Evolutionary conservation across 345 rosid species (phyloP), one percentile per base, ranked within the genome.

Genomic region (Eucalyptus sp.): DNA sequence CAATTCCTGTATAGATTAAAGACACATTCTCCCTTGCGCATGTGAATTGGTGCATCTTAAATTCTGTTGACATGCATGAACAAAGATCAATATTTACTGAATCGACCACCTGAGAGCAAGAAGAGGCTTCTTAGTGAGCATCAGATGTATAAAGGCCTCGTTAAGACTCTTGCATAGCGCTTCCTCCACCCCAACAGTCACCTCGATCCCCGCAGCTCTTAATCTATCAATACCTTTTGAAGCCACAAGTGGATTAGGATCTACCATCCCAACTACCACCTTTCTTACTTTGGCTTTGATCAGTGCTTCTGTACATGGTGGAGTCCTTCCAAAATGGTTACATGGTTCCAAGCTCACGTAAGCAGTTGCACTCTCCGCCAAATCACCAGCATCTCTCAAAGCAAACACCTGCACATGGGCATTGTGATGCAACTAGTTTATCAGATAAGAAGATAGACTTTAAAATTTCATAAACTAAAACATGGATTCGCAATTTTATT

Each of bases 301-400:
- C 90, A 98, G 87, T 37, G 99, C 99, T 89, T 97, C 99, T 56
- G 96, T 90, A 86, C 99, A 97, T 1, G 99, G 99, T n/a, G 98
- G 98, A 52, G 98, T 98, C 93, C 99, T 94, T 25, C 99, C 99
- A 86, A 93, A 90, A 90, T 96, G 98, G 88, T 98, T 95, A 91
- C 99, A 96, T 15, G 99, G 99, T 91, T 98, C 99, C 71, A 98
- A 93, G 89, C 97, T 96, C 91, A 97, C 99, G 88, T 97, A 98
- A 83, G 99, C 96, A 71, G 98, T 97, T 0, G 98, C 97, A 88
- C 91, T 92, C 92, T 97, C 96, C 22, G 99, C 99, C 90, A 94
- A 94, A 51, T 92, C 94, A 64, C 97, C 96, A 54, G 99, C 98
- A 91, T 95, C 95, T 90, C 97, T 91, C 49, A 97, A 92, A 92